Conservation (phyloP, 805 yeast genomes). For the Kluyveromyces nonfermentans region DNA sequence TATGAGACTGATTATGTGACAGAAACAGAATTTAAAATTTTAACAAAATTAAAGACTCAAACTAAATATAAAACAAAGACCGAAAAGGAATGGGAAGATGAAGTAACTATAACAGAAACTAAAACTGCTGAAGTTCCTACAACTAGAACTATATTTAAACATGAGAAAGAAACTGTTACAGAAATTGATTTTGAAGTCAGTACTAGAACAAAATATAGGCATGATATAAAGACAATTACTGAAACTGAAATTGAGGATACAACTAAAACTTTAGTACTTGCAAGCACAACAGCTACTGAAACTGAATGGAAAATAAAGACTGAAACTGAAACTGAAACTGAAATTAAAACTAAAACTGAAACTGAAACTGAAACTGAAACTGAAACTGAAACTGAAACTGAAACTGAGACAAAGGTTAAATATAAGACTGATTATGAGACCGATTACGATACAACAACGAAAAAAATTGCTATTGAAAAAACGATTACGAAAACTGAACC, state of each 20-base stretch:
- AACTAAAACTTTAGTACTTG: conserved; percentile 17
- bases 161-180: conserved; percentile 22
- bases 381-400: conserved; percentile 5
- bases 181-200: conserved; percentile 14
- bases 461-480: conserved; percentile 12
- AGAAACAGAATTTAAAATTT: conserved; percentile 10
- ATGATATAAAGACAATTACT: conserved; percentile 14
- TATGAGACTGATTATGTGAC: conserved; percentile 14
- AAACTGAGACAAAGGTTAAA: conserved; percentile 14
- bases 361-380: conserved; percentile 14
- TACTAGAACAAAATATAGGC: conserved; percentile 13
- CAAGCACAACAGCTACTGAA: conserved; percentile 20
- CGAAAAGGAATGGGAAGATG: conserved; percentile 1
- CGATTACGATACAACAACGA: conserved; percentile 18
- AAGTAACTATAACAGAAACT: conserved; percentile 10
- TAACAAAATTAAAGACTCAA: conserved; percentile 10
- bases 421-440: conserved; percentile 14
- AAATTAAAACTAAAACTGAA: conserved; percentile 5
- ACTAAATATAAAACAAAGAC: conserved; percentile 6
- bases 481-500: conserved; percentile 5
- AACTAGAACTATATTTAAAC: conserved; percentile 22
- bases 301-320: conserved; percentile 17
- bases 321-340: conserved; percentile 15
- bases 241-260: conserved; percentile 18
- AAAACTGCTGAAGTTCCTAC: conserved; percentile 10